Conservation (phyloP, 2,329 filamentous ascomycete species). For the Aspergillus oerlinghausenensis region DNA sequence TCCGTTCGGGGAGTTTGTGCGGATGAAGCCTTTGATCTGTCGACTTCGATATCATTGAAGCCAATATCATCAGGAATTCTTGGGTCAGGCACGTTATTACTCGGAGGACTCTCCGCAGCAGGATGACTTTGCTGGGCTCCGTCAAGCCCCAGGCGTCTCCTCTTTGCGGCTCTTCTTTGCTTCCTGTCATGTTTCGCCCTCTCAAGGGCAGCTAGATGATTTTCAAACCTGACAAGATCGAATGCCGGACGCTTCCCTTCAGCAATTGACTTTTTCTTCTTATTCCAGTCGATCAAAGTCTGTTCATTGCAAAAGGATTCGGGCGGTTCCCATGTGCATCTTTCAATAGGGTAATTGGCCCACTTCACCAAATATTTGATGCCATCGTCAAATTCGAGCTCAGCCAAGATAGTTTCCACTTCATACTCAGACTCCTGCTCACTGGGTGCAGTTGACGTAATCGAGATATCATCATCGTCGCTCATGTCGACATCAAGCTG, state of each 20-base stretch:
- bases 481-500: constrained; percentile 13
- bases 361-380: constrained; percentile 60
- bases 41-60: background rate
- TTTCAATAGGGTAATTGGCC: constrained; percentile 55
- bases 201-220: constrained; percentile 16
- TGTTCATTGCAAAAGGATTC: constrained; percentile 36
- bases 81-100: background rate
- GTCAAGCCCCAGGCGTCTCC: constrained; percentile 18
- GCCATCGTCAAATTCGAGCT: constrained; percentile 35
- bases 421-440: constrained; percentile 48
- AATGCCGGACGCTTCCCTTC: constrained; percentile 28
- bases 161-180: constrained; percentile 25
- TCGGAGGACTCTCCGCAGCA: background rate
- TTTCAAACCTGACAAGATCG: constrained; percentile 30
- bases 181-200: constrained; percentile 20
- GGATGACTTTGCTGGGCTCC: background rate
- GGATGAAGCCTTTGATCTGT: background rate
- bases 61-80: background rate
- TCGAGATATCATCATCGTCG: constrained; percentile 50
- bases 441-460: constrained; percentile 49
- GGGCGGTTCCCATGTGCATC: constrained; percentile 53
- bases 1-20: background rate
- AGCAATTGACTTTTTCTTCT: constrained; percentile 28
- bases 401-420: constrained; percentile 52
- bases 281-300: constrained; percentile 40